Base-by-base conservation (phyloP, 371 early-diverging fungal genomes). In the Actinomucor elegans region DNA sequence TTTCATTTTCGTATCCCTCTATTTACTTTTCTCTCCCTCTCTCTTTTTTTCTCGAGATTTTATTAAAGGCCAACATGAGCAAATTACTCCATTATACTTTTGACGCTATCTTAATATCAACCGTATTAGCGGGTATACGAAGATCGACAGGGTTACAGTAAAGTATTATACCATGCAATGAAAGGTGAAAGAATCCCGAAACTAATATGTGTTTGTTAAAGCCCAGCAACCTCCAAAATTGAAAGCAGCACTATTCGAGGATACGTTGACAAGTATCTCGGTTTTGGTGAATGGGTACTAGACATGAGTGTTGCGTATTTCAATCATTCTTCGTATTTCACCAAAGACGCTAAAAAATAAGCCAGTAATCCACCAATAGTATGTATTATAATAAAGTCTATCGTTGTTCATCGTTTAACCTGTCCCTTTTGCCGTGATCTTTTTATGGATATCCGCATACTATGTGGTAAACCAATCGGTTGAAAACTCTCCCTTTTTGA, bases 41-140 rank as follows among this genome's bases (percentile, higher is more conserved):
- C n/a, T n/a, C n/a, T n/a, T n/a, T n/a, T n/a, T n/a, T n/a, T n/a
- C n/a, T n/a, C n/a, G n/a, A n/a, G n/a, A n/a, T n/a, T n/a, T n/a
- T n/a, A n/a, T n/a, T n/a, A n/a, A n/a, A n/a, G n/a, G n/a, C n/a
- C n/a, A n/a, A n/a, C n/a, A 59, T 87, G 57, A 73, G 78, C 42
- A 83, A 79, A 63, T 27, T 86, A 49, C 61, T 87, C 17, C 90
- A 89, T 64, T 67, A 81, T 52, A 69, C 87, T 5, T 74, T 81
- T 40, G 91, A 91, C 66, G 83, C 88, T 17, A 72, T 83, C 21
- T 79, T 91, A 11, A 77, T 91, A 12, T 83, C 89, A 17, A 79
- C 90, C 8, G 75, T 82, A n/a, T 69, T 91, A 27, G 92, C 92
- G 14, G 91, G 91, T 7, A 83, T 90, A 40, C 86, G 82, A 53